phyloP scores from a whole-genome alignment of 225 moss, liverwort and hornwort species.

The Sphagnum contortum region DNA sequence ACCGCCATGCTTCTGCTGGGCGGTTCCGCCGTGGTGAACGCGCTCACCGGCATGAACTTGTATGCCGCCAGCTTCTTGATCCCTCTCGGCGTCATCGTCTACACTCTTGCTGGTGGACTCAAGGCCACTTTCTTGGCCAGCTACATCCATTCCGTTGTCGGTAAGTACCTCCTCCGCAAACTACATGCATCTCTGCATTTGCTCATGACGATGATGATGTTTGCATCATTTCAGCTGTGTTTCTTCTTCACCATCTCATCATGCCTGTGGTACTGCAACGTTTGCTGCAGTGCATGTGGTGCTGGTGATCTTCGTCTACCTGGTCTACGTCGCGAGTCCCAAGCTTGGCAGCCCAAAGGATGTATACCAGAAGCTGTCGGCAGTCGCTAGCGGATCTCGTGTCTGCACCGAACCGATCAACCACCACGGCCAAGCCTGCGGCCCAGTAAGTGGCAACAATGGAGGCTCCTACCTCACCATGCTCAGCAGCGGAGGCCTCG shows the following conservation, averaged over 20 bases:
- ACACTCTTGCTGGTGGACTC: slow-evolving; percentile 18
- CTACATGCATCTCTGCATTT: too few species aligned
- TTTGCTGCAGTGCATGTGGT: slow-evolving; percentile 55
- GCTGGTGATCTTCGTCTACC: slow-evolving; percentile 80
- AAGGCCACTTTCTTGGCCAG: slow-evolving; percentile 21
- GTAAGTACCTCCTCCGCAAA: too few species aligned
- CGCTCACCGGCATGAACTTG: slow-evolving; percentile 12
- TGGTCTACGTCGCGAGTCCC: slow-evolving; percentile 59
- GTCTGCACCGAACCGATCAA: slow-evolving; percentile 43
- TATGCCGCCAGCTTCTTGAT: slow-evolving; percentile 17
- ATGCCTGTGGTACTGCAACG: too few species aligned
- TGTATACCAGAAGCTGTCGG: slow-evolving; percentile 33
- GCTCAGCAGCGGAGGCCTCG: slow-evolving; percentile 15
- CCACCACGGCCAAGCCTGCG: slow-evolving; percentile 59
- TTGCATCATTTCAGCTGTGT: too few species aligned
- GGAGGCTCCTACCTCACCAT: slow-evolving; percentile 25
- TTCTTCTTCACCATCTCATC: too few species aligned
- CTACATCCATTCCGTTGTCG: slow-evolving; percentile 16
- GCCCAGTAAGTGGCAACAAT: slow-evolving; percentile 28
- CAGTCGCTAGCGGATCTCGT: slow-evolving; percentile 16
- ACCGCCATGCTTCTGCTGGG: not conserved
- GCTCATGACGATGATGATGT: too few species aligned
- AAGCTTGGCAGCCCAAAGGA: slow-evolving; percentile 67
- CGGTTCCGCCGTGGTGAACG: not conserved
- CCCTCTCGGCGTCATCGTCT: slow-evolving; percentile 15